phyloP scores from a whole-genome alignment of 73 alveolate species.

The Tetrahymena thermophila region DNA sequence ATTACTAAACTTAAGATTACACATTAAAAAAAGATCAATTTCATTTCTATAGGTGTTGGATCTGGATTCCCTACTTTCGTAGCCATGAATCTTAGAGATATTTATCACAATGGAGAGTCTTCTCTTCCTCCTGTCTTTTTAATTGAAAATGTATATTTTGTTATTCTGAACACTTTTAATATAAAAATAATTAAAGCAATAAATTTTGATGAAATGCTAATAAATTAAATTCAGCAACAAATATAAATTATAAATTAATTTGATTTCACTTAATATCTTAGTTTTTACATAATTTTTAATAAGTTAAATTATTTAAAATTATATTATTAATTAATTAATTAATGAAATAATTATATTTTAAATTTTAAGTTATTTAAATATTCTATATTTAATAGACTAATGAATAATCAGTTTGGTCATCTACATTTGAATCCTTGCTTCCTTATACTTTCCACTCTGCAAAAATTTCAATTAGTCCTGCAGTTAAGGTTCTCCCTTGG shows the following conservation, averaged over 20 bases:
- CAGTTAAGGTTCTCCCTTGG: background rate
- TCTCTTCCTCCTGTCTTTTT: constrained; percentile 28
- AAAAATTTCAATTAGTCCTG: background rate
- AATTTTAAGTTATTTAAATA: too few species aligned
- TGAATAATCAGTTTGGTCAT: background rate
- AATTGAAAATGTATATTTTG: background rate
- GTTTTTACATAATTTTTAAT: too few species aligned
- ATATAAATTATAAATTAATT: background rate
- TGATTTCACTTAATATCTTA: too few species aligned
- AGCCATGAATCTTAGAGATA: constrained; percentile 25
- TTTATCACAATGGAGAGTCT: constrained; percentile 34
- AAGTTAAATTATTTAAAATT: too few species aligned
- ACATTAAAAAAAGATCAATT: background rate
- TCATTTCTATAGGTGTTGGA: constrained; percentile 35
- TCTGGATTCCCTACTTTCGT: constrained; percentile 33
- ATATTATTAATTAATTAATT: too few species aligned
- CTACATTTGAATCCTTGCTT: background rate
- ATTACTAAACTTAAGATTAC: background rate
- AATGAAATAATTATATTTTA: too few species aligned
- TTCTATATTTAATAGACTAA: background rate
- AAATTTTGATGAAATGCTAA: too few species aligned
- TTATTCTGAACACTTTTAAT: background rate
- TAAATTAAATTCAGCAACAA: background rate
- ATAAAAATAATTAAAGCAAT: background rate
- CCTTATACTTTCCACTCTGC: background rate